A percentile compares a stretch with the other conserved stretches of the same genome.
Evolutionary conservation across 2,329 filamentous ascomycete species (phyloP).

Genomic region (Pseudohalonectria lignicola): DNA sequence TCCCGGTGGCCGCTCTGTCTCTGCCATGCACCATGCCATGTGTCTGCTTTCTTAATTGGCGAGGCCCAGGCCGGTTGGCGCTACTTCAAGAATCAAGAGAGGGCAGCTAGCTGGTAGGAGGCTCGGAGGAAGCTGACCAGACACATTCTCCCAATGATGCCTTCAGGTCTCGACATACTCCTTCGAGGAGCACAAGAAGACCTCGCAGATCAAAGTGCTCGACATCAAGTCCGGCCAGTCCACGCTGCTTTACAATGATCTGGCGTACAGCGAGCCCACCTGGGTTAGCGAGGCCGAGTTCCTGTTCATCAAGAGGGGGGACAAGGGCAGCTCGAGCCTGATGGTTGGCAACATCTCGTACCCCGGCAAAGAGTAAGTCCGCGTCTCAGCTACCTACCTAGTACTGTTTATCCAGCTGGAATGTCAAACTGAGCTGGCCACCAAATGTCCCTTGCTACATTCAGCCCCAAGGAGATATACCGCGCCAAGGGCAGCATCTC

Average conservation of each 20-base stretch:
- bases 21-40: too few relatives aligned
- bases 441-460: conserved; percentile 1
- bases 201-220: conserved; percentile 56
- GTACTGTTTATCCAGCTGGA: too few relatives aligned
- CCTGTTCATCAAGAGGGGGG: conserved; percentile 38
- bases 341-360: conserved; percentile 26
- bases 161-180: conserved; percentile 66
- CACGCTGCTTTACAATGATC: conserved; percentile 52
- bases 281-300: conserved; percentile 65
- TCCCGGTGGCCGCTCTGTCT: too few relatives aligned
- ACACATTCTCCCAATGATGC: too few relatives aligned
- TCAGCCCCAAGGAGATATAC: conserved; percentile 33
- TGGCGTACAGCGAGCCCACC: conserved; percentile 55
- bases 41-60: too few relatives aligned
- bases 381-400: conserved; percentile 9
- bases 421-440: too few relatives aligned
- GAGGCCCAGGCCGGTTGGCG: too few relatives aligned
- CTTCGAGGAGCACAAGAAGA: conserved; percentile 63
- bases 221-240: conserved; percentile 58
- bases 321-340: conserved; percentile 35
- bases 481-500: conserved; percentile 40
- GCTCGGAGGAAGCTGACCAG: too few relatives aligned
- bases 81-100: too few relatives aligned
- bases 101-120: too few relatives aligned
- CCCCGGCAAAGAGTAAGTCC: conserved; percentile 26